Conservation (phyloP, 2,329 filamentous ascomycete species). For the Exophiala phaeomuriformis region DNA sequence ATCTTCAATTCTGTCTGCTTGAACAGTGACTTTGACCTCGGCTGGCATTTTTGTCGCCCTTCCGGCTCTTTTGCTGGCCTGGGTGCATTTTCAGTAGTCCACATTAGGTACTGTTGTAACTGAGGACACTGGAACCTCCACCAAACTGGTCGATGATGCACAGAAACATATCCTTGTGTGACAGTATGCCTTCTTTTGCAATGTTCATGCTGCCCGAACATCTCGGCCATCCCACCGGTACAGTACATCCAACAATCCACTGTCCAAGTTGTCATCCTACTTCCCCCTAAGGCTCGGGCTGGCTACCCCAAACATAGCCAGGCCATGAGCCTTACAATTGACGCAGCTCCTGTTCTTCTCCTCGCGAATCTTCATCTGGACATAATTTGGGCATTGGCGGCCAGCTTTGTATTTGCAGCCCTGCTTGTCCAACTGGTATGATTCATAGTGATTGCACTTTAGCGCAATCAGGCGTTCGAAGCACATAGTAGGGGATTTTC, state of each 20-base stretch:
- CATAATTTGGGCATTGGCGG: constrained; percentile 23
- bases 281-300: constrained; percentile 22
- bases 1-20: too few species aligned
- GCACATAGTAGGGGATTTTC: constrained; percentile 22
- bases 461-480: constrained; percentile 25
- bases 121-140: too few species aligned
- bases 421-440: constrained; percentile 25
- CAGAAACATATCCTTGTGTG: too few species aligned
- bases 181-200: too few species aligned
- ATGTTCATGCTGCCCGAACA: neutral
- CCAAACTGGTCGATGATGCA: too few species aligned
- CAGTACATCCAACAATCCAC: neutral
- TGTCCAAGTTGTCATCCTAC: neutral
- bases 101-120: too few species aligned
- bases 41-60: too few species aligned
- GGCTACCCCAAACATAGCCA: constrained; percentile 24
- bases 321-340: constrained; percentile 24
- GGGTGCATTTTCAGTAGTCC: too few species aligned
- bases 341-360: constrained; percentile 26
- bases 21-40: too few species aligned
- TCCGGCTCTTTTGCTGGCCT: too few species aligned
- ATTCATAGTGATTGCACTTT: constrained; percentile 26
- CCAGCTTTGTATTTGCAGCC: constrained; percentile 22
- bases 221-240: too few species aligned
- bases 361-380: constrained; percentile 24